Evolutionary conservation across 306 rosid genomes (phyloP), one percentile per base, ranked within the genome.

Genomic region (Trifolium repens): DNA sequence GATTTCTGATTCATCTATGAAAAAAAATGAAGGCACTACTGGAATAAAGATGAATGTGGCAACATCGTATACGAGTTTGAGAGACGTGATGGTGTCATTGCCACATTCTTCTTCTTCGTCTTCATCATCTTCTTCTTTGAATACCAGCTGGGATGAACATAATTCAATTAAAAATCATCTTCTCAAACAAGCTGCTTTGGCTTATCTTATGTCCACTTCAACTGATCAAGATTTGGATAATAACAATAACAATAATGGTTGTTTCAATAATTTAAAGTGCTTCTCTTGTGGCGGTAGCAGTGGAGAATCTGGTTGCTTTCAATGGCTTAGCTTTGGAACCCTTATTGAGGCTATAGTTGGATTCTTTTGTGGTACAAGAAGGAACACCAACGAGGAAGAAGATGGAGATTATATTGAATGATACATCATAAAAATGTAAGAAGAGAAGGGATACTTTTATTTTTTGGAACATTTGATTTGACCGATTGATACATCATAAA

Each of bases 131-230:
- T 43, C 49, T 3, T 43, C 83, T 8, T 47, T 12, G 15, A 73
- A 72, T 52, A 71, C 84, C 2, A 85, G 84, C 81, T 85, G 89
- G 89, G 27, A 80, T 74, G 85, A 89, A 77, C 65, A 82, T 69
- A 69, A 89, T 69, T 87, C 88, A 9, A 84, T 89, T 76, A 88
- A 87, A 76, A 89, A 92, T 17, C 91, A 85, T 0, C 86, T 92
- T 1, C 85, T 92, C 5, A 89, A 88, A 71, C 88, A 85, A n/a
- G 97, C 97, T 8, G 96, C 91, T 11, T 27, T 88, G 43, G 88
- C 93, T 11, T 92, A 92, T 63, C 89, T 92, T 14, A 85, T 84
- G 86, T 77, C 87, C 11, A 34, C 82, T 5, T 81, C 81, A 15
- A 47, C 59, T 11, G 61, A 69, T 40, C 16, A 59, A 7, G 53